Percentiles rank a stretch among this genome's conserved stretches.
These are phyloP conservation scores for Postia placenta DNA, from an alignment of 768 basidiomycete species.

Conservation along the genomic window DNA sequence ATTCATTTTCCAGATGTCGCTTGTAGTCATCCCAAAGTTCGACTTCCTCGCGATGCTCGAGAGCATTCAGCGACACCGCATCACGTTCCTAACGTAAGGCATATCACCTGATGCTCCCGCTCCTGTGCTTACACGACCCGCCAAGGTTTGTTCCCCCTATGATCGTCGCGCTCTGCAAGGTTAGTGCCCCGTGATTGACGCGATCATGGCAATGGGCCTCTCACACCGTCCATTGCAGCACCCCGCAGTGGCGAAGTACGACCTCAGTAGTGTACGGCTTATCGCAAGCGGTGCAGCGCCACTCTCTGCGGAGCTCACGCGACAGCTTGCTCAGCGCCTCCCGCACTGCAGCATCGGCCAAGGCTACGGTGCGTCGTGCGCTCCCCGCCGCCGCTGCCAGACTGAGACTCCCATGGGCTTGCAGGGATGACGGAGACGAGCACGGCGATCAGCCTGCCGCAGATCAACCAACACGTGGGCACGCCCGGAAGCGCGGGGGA, in stretches of 20 bases:
- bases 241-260: conserved; percentile 33
- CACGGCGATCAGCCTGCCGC: conserved; percentile 30
- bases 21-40: conserved; percentile 30
- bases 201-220: background rate
- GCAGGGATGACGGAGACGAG: conserved; percentile 32
- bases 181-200: conserved; percentile 5
- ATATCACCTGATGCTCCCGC: background rate
- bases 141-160: conserved; percentile 29
- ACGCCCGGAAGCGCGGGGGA: conserved; percentile 30
- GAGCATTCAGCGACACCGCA: conserved; percentile 29
- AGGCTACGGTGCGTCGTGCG: conserved; percentile 41
- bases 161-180: conserved; percentile 31
- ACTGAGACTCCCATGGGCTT: background rate
- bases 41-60: conserved; percentile 25
- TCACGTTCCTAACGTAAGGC: conserved; percentile 26
- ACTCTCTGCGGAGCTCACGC: conserved; percentile 44
- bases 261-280: conserved; percentile 33
- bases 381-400: background rate
- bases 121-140: background rate
- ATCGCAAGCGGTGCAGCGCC: conserved; percentile 51
- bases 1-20: conserved; percentile 14
- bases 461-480: conserved; percentile 15
- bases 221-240: conserved; percentile 19
- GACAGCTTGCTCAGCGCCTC: conserved; percentile 37
- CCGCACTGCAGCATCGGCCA: conserved; percentile 53